Conservation (phyloP, 2,329 filamentous ascomycete genomes). For the Penicillium carneum region DNA sequence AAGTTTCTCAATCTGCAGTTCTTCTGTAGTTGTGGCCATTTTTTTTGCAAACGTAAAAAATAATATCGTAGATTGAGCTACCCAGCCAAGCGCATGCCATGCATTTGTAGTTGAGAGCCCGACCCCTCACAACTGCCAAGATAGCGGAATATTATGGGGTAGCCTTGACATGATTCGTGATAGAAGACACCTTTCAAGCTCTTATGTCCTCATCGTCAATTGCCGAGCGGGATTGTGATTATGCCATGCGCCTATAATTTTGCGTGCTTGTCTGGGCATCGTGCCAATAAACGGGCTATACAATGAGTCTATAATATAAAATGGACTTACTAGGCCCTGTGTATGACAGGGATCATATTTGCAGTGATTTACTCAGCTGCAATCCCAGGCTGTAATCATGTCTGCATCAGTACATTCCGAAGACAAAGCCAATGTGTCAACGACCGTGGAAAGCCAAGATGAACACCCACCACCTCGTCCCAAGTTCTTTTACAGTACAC, state of each 20-base stretch:
- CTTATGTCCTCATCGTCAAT: not conserved
- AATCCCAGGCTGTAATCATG: not conserved
- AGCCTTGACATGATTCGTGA: not conserved
- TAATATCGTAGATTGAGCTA: not conserved
- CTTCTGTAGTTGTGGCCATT: constrained; percentile 19
- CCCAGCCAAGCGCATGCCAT: not conserved
- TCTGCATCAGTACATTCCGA: not conserved
- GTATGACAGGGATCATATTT: not conserved
- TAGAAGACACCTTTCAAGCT: constrained; percentile 2
- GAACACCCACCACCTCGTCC: constrained; percentile 3
- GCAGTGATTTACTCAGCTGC: not conserved
- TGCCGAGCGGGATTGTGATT: constrained; percentile 6
- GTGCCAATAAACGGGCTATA: not conserved
- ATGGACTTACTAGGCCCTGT: not conserved
- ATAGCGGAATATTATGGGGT: constrained; percentile 12
- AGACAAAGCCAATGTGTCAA: not conserved
- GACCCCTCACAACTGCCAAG: constrained; percentile 10
- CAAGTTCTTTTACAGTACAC: constrained; percentile 26
- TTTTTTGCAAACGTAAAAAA: not conserved
- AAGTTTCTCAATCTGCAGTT: constrained; percentile 20
- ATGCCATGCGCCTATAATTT: constrained; percentile 18
- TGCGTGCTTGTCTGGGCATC: constrained; percentile 22
- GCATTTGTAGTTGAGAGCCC: not conserved
- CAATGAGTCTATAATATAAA: not conserved
- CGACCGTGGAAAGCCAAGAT: constrained; percentile 6